phyloP scores from a whole-genome alignment of 2,329 filamentous ascomycete species.

The Aspergillus piperis region DNA sequence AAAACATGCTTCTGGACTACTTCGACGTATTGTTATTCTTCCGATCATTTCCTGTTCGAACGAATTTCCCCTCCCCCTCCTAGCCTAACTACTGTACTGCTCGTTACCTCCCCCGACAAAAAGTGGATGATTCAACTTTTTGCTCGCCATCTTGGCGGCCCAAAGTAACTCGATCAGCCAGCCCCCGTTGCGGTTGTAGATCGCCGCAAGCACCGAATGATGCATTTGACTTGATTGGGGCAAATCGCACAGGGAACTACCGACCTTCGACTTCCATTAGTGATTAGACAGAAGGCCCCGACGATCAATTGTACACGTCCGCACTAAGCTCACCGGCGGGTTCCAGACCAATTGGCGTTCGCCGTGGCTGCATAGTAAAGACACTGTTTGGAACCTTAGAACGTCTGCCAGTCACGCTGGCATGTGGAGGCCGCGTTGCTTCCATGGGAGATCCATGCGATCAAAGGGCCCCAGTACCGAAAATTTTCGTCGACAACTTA shows the following conservation, averaged over 20 bases:
- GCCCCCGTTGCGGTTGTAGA: neutral
- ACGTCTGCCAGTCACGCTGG: neutral
- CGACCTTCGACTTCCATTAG: neutral
- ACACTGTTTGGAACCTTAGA: neutral
- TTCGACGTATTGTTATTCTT: neutral
- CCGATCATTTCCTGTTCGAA: neutral
- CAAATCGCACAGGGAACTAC: neutral
- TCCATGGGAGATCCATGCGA: neutral
- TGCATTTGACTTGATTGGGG: neutral
- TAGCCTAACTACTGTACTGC: neutral
- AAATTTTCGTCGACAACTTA: neutral
- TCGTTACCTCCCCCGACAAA: neutral
- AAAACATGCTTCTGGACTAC: neutral
- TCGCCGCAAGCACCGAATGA: neutral
- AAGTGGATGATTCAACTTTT: neutral
- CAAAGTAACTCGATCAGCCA: neutral
- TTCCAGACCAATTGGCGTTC: conserved; percentile 1
- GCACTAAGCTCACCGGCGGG: neutral
- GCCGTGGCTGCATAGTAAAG: neutral
- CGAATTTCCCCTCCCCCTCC: neutral
- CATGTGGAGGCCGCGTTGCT: neutral
- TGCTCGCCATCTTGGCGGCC: neutral
- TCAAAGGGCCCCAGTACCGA: neutral
- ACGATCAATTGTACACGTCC: conserved; percentile 4
- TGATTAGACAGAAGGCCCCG: neutral